Evolutionary conservation across 108 stramenopile genomes (phyloP).

Genomic region (Cylindrotheca fusiformis): DNA sequence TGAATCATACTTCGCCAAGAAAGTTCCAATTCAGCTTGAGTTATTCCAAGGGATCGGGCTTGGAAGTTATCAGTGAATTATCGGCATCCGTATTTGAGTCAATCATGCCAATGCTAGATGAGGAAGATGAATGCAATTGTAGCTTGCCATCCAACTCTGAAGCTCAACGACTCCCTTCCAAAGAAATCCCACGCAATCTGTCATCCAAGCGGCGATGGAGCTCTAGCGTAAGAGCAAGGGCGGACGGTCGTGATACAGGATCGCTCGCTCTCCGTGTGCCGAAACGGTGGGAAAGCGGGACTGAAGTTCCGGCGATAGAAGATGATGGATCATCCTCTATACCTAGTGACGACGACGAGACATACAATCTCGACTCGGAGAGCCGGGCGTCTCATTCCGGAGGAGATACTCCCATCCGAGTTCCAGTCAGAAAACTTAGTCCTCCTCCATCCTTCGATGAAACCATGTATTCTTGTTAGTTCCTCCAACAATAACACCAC

Average conservation of each 20-base stretch:
- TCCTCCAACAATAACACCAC: too few species aligned
- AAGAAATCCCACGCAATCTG: not conserved
- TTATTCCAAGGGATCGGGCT: not conserved
- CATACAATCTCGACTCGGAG: not conserved
- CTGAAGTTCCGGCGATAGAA: not conserved
- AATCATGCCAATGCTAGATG: not conserved
- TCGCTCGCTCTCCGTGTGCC: not conserved
- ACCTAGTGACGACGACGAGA: too few species aligned
- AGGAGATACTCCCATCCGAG: not conserved
- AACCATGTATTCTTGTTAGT: too few species aligned
- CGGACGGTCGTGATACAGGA: not conserved
- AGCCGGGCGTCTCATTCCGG: not conserved
- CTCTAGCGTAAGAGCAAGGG: not conserved
- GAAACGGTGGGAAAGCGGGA: not conserved
- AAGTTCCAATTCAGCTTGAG: not conserved
- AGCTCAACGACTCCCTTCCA: not conserved
- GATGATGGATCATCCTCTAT: not conserved
- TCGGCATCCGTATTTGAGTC: not conserved
- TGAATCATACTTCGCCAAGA: too few species aligned
- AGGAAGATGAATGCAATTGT: too few species aligned
- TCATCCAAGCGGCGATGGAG: too few species aligned
- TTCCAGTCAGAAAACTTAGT: not conserved
- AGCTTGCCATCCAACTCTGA: not conserved
- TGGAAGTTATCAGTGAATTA: not conserved
- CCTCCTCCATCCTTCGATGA: not conserved